Evolutionary conservation across 2,329 filamentous ascomycete species (phyloP).

Genomic region (Claviceps purpurea): DNA sequence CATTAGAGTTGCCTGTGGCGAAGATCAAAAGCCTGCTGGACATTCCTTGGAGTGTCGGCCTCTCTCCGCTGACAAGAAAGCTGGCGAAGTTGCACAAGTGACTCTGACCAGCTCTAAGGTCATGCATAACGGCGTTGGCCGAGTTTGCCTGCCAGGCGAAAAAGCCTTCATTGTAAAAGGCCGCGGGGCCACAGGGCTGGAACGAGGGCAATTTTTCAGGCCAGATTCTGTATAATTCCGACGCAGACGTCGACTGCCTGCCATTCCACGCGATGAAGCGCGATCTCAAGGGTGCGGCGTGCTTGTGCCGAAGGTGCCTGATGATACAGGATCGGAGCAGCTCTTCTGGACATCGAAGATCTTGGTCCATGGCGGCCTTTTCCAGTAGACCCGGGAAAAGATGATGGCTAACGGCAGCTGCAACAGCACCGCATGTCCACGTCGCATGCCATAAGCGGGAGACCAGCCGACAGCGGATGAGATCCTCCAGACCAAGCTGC

Average conservation of each 20-base stretch:
- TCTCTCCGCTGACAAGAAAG: constrained; percentile 8
- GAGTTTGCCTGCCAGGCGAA: constrained; percentile 15
- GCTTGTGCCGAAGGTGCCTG: constrained; percentile 7
- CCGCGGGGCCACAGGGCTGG: background rate
- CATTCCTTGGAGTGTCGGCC: constrained; percentile 9
- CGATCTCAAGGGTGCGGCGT: constrained; percentile 4
- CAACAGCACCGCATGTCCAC: constrained; percentile 14
- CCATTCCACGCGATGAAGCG: constrained; percentile 9
- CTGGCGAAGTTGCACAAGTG: constrained; percentile 9
- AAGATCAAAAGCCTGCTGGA: constrained; percentile 5
- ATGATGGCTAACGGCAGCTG: constrained; percentile 9
- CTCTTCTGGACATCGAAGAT: background rate
- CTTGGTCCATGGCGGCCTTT: background rate
- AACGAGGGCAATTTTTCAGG: background rate
- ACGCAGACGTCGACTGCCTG: background rate
- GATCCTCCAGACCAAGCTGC: constrained; percentile 13
- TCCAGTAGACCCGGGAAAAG: constrained; percentile 17
- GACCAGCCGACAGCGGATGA: constrained; percentile 13
- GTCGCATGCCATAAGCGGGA: constrained; percentile 13
- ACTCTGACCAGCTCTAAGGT: constrained; percentile 11
- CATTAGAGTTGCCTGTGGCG: background rate
- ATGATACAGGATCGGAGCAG: background rate
- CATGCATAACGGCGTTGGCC: constrained; percentile 13
- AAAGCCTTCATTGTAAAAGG: constrained; percentile 12
- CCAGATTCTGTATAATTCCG: background rate